phyloP scores from a whole-genome alignment of 2,329 filamentous ascomycete species.

The Paraconiothyrium brasiliense region DNA sequence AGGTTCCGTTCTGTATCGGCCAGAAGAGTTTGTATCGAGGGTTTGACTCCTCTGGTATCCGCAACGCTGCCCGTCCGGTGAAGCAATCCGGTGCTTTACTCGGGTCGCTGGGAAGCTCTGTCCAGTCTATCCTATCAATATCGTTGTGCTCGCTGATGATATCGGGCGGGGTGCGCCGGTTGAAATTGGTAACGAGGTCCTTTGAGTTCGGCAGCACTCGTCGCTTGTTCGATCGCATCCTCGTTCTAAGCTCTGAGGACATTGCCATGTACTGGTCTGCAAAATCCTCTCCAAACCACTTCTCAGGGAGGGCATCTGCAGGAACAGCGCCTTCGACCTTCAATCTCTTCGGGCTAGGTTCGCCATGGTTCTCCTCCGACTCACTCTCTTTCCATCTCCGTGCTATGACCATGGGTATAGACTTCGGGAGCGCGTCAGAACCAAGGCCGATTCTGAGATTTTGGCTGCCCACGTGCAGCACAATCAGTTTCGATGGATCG shows the following conservation, averaged over 20 bases:
- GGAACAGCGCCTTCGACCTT: constrained; percentile 71
- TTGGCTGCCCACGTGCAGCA: constrained; percentile 95
- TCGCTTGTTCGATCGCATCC: constrained; percentile 93
- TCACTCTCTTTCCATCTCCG: constrained; percentile 81
- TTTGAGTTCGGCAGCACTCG: constrained; percentile 97
- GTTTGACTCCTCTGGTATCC: constrained; percentile 87
- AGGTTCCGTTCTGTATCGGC: constrained; percentile 85
- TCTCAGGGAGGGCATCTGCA: constrained; percentile 70
- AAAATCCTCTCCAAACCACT: constrained; percentile 84
- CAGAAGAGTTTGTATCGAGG: constrained; percentile 93
- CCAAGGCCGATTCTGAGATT: constrained; percentile 93
- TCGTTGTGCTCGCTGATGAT: constrained; percentile 95
- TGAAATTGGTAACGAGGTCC: constrained; percentile 94
- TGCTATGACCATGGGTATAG: constrained; percentile 91
- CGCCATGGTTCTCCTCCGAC: constrained; percentile 80
- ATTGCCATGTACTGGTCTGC: constrained; percentile 77
- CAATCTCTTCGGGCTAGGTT: constrained; percentile 76
- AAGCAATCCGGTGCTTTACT: constrained; percentile 77
- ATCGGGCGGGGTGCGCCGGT: constrained; percentile 83
- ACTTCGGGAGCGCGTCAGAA: constrained; percentile 94
- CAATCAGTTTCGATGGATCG: constrained; percentile 88
- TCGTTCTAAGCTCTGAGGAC: constrained; percentile 85
- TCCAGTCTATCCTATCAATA: constrained; percentile 93
- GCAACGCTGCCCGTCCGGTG: constrained; percentile 81
- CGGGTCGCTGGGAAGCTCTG: constrained; percentile 72